phyloP scores from a whole-genome alignment of 441 rosid species.

The Gossypium schwendimanii region DNA sequence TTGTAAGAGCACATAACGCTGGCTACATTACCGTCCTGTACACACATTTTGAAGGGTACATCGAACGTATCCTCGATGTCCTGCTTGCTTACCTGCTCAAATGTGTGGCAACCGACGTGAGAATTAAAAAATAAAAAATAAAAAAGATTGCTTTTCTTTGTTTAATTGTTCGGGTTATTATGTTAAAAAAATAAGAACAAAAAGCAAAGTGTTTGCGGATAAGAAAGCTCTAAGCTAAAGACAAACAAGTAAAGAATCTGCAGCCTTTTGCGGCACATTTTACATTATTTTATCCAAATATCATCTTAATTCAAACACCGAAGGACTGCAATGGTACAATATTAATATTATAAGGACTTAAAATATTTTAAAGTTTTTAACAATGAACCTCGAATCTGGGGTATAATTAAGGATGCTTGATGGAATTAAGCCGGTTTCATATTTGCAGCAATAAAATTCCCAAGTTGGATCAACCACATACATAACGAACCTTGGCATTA shows the following conservation, averaged over 20 bases:
- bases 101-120: conserved; percentile 7
- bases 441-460: neutral
- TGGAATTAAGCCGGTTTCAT: no score
- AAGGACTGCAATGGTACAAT: no score
- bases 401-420: no score
- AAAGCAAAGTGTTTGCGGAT: neutral
- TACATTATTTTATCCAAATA: no score
- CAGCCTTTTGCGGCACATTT: neutral
- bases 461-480: neutral
- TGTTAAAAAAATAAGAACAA: neutral
- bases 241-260: neutral
- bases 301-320: no score
- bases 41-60: conserved; percentile 80
- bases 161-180: neutral
- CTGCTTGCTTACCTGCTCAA: conserved; percentile 68
- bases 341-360: no score
- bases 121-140: neutral
- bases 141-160: neutral
- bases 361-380: no score
- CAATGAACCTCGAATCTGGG: no score
- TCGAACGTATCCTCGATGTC: conserved; percentile 76
- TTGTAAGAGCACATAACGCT: conserved; percentile 97
- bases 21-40: conserved; percentile 73
- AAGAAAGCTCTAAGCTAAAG: no score
- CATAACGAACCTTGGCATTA: conserved; percentile 52